Base-by-base conservation (phyloP, 306 rosid genomes). In the Biancaea sappan region DNA sequence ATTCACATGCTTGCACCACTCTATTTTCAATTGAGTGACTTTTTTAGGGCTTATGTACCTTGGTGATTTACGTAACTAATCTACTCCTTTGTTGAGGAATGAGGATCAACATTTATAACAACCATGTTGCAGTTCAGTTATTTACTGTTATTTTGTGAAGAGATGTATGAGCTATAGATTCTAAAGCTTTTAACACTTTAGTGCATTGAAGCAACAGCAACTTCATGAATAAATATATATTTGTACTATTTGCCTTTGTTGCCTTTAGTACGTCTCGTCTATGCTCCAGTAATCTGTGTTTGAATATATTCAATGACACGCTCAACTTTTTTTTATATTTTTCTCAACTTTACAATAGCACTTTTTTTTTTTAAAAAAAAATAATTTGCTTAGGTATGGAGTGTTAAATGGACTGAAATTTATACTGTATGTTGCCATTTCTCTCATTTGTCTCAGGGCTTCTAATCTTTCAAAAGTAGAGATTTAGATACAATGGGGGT, bases 401-500 rank as follows among this genome's bases (percentile, higher is more conserved):
- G 12, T 54, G 34, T 3, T 25, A 24, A 54, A 25, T n/a, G 25
- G 61, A 54, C 31, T 54, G 1, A 4, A 13, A 31, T 25, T 54
- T 12, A 25, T 54, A 31, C 13, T 16, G 1, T 54, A 13, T 26
- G 76, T 48, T 53, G n/a, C n/a, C n/a, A n/a, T 38, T 62, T 48
- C 10, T 60, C 31, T 76, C 71, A 22, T 46, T 44, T 82, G 68
- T 59, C 18, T 10, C 87, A 81, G 84, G 79, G 47, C 44, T n/a
- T n/a, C 41, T 79, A 58, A 71, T 22, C 74, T 46, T 16, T 15
- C 11, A 15, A 74, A 61, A 76, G 8, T 50, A 54, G 25, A 70
- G 37, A 19, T 72, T 28, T 31, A 31, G 38, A 21, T 50, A 29
- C 60, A 83, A 93, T 87, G 95, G 82, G 65, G 77, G 76, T 24